Evolutionary conservation across 768 basidiomycete genomes (phyloP), one percentile per base, ranked within the genome.

Genomic region (Coprinellus micaceus): DNA sequence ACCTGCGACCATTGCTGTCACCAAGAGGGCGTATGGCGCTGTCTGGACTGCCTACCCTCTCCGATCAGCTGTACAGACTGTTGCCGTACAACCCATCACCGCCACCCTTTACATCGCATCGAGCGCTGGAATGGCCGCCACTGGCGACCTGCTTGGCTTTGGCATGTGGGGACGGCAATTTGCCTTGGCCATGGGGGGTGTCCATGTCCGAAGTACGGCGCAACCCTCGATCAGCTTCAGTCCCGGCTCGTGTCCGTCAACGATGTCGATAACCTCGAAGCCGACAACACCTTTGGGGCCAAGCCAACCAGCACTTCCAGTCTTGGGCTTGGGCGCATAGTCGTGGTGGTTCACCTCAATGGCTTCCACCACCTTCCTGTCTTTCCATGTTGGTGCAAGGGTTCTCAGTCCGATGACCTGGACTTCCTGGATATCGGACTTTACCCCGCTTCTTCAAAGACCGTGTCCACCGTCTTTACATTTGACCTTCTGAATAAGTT

Each of bases 401-500:
- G 40, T 17, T 5, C 40, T 17, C 5, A 17, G 7, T n/a, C n/a
- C 7, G 40, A 43, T 17, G 40, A 43, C 13, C 7, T 43, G 6
- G 7, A 43, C 5, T 43, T 15, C 40, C 40, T 43, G 7, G 15
- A 21, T 21, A 7, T 4, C 40, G 13, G 7, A 43, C n/a, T 43
- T 17, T 43, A 43, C 40, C 47, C 47, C 12, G 22, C 47, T 5
- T 10, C 25, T 6, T 48, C 29, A 12, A 26, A 48, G 29, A 21
- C 52, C 30, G 47, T 46, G 37, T 28, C 2, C 47, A 19, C 6
- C 47, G n/a, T 10, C 25, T 69, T 67, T 24, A 67, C 62, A 2
- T 67, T 67, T 44, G 19, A 48, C 6, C 63, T 64, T 2, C 58
- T 67, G 9, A 54, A 69, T 45, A 12, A 61, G 3, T 66, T 68